These are phyloP conservation scores for Chimonanthus salicifolius DNA, from an alignment of 164 flowering plant genomes.

Conservation along the genomic window DNA sequence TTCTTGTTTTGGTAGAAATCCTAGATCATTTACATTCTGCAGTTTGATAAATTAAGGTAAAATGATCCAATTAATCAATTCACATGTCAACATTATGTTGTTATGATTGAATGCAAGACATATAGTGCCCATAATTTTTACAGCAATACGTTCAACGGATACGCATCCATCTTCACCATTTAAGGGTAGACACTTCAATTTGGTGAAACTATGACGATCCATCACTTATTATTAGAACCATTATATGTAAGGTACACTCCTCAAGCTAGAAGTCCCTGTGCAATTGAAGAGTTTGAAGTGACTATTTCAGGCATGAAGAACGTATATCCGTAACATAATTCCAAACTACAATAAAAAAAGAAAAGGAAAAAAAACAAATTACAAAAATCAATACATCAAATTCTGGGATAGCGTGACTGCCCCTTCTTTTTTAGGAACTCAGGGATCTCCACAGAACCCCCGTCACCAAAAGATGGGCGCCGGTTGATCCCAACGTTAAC, in stretches of 20 bases:
- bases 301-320: neutral
- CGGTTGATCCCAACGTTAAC: constrained; percentile 40
- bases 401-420: constrained; percentile 84
- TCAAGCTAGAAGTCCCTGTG: neutral
- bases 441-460: constrained; percentile 73
- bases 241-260: neutral
- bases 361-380: too few relatives aligned
- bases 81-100: neutral
- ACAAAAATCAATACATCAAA: constrained; percentile 20
- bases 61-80: neutral
- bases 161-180: neutral
- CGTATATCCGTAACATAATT: neutral
- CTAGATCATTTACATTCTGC: neutral
- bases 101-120: neutral
- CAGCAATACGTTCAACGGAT: neutral
- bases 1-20: too few relatives aligned
- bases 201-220: neutral
- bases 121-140: too few relatives aligned
- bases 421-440: constrained; percentile 94
- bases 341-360: neutral
- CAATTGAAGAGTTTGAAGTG: neutral
- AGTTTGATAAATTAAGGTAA: neutral
- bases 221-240: neutral
- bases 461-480: constrained; percentile 51
- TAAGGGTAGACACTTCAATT: neutral